These are phyloP conservation scores for Trametopsis cervina DNA, from an alignment of 768 basidiomycete genomes.

Conservation along the genomic window DNA sequence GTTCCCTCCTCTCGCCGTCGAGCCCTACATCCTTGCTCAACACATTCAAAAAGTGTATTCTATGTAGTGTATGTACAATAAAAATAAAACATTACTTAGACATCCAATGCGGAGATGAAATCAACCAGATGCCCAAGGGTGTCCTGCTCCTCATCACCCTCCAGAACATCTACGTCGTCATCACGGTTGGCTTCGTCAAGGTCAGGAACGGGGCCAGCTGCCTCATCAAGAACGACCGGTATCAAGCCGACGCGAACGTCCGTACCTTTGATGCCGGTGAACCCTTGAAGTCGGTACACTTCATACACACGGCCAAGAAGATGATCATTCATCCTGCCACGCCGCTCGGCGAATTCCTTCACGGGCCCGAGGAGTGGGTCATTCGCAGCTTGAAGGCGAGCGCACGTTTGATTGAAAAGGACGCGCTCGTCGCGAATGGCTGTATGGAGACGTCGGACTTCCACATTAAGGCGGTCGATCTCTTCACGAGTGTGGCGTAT, in stretches of 20 bases:
- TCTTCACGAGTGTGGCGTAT: slow-evolving; percentile 20
- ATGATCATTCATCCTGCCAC: slow-evolving; percentile 3
- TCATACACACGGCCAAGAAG: slow-evolving; percentile 7
- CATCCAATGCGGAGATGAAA: not conserved
- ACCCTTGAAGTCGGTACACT: not conserved
- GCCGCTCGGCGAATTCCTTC: slow-evolving; percentile 1
- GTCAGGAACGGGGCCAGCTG: too few relatives aligned
- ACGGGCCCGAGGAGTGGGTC: not conserved
- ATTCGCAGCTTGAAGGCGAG: not conserved
- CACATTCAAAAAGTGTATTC: not conserved
- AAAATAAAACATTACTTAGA: not conserved
- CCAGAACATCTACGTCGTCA: not conserved
- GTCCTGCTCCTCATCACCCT: not conserved
- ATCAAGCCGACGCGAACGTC: not conserved
- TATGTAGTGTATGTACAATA: not conserved
- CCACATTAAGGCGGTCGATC: slow-evolving; percentile 18
- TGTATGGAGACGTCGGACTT: slow-evolving; percentile 21
- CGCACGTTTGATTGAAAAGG: not conserved
- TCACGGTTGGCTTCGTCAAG: too few relatives aligned
- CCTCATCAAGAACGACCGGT: too few relatives aligned
- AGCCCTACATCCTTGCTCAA: not conserved
- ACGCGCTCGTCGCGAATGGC: slow-evolving; percentile 19
- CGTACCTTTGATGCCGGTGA: slow-evolving; percentile 1
- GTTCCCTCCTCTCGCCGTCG: too few relatives aligned
- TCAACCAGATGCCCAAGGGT: not conserved